These are phyloP conservation scores for Aspergillus sp. DNA, from an alignment of 2,329 filamentous ascomycete species.

Conservation along the genomic window DNA sequence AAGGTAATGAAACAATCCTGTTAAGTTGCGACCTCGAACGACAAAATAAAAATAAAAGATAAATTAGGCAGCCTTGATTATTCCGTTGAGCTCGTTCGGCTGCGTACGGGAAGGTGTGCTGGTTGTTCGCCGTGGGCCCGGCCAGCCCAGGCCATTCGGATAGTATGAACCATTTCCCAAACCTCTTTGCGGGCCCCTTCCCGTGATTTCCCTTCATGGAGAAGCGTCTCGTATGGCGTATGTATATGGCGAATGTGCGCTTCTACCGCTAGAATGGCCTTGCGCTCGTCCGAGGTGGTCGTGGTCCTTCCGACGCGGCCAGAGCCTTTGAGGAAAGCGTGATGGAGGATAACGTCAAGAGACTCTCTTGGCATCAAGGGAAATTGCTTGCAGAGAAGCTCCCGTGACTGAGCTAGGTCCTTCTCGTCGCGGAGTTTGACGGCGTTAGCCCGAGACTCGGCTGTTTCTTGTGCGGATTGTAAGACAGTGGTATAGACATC, in stretches of 20 bases:
- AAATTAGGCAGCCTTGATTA: neutral
- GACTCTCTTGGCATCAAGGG: conserved; percentile 38
- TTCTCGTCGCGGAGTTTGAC: conserved; percentile 38
- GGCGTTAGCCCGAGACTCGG: conserved; percentile 39
- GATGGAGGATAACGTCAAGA: conserved; percentile 33
- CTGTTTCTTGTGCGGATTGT: conserved; percentile 39
- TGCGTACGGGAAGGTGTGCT: conserved; percentile 12
- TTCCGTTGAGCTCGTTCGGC: neutral
- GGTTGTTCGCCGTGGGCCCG: neutral
- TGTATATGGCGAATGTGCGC: conserved; percentile 46
- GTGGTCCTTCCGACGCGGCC: conserved; percentile 40
- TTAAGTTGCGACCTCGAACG: too few relatives aligned
- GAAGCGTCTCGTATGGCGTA: conserved; percentile 41
- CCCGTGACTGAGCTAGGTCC: conserved; percentile 24
- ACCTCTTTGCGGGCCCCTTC: conserved; percentile 32
- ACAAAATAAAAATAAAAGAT: too few relatives aligned
- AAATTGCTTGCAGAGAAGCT: conserved; percentile 33
- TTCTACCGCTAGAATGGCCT: conserved; percentile 41
- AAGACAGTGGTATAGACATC: conserved; percentile 41
- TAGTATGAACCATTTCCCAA: conserved; percentile 26
- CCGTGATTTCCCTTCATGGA: conserved; percentile 25
- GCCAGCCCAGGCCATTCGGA: conserved; percentile 36
- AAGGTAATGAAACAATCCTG: neutral
- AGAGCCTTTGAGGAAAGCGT: conserved; percentile 43
- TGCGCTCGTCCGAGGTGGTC: conserved; percentile 32